phyloP scores from a whole-genome alignment of 768 basidiomycete species.

The Strobilomyces dryophilus region DNA sequence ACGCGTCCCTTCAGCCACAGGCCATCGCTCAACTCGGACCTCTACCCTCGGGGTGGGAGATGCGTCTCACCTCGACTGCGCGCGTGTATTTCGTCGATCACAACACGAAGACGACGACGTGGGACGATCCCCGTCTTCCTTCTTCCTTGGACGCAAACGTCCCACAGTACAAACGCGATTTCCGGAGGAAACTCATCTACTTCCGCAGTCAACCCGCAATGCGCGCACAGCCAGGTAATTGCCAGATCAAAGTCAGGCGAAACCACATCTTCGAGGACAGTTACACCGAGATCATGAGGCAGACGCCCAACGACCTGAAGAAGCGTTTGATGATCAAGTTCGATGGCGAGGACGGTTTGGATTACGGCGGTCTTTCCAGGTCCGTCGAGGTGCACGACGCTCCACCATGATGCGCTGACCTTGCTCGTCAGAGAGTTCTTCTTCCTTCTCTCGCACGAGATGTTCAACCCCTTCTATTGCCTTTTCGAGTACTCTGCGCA shows the following conservation, averaged over 20 bases:
- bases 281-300: conserved; percentile 99
- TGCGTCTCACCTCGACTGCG: conserved; percentile 97
- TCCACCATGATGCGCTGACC: conserved; percentile 5
- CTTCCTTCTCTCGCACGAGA: conserved; percentile 98
- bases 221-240: conserved; percentile 97
- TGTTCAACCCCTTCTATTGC: conserved; percentile 99
- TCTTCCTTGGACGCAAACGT: conserved; percentile 95
- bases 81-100: conserved; percentile 99
- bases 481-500: conserved; percentile 99
- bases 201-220: conserved; percentile 99
- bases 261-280: conserved; percentile 99
- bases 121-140: conserved; percentile 97
- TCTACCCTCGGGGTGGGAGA: conserved; percentile 98
- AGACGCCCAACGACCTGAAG: conserved; percentile 97
- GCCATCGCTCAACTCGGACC: conserved; percentile 96
- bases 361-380: conserved; percentile 98
- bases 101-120: conserved; percentile 99
- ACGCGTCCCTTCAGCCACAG: conserved; percentile 85
- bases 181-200: conserved; percentile 98
- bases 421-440: conserved; percentile 83
- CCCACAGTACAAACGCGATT: conserved; percentile 99
- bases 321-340: conserved; percentile 99
- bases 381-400: conserved; percentile 32
- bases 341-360: conserved; percentile 97
- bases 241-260: conserved; percentile 96